Conservation (phyloP, 371 early-diverging fungal species). For the Nosema bombycis region DNA sequence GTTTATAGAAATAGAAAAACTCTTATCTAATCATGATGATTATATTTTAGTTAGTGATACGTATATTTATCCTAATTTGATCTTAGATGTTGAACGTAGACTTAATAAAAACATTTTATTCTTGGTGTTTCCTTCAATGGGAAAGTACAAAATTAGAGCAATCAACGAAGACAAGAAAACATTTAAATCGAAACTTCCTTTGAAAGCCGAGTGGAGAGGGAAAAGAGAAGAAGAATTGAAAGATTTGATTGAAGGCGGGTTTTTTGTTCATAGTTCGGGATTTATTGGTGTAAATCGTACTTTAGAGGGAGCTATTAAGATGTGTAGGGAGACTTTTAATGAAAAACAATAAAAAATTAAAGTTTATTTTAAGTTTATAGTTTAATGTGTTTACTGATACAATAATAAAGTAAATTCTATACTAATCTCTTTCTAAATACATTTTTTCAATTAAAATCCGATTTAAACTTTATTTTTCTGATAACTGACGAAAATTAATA, state of each 20-base stretch:
- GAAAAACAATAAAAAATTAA: background rate
- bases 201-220: slow-evolving; percentile 89
- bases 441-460: too few relatives aligned
- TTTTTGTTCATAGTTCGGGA: slow-evolving; percentile 89
- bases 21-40: slow-evolving; percentile 3
- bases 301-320: slow-evolving; percentile 56
- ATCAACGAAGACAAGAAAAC: slow-evolving; percentile 72
- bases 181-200: slow-evolving; percentile 76
- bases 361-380: too few relatives aligned
- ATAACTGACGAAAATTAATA: too few relatives aligned
- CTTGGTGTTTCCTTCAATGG: slow-evolving; percentile 27
- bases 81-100: slow-evolving; percentile 41
- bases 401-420: too few relatives aligned
- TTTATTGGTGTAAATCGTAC: slow-evolving; percentile 60
- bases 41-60: slow-evolving; percentile 40
- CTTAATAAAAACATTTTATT: slow-evolving; percentile 47
- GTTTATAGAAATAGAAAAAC: slow-evolving; percentile 26
- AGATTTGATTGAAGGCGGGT: slow-evolving; percentile 72
- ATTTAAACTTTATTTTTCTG: too few relatives aligned
- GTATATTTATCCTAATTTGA: slow-evolving; percentile 7
- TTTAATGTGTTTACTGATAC: too few relatives aligned
- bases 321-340: slow-evolving; percentile 48
- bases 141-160: slow-evolving; percentile 65
- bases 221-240: slow-evolving; percentile 77
- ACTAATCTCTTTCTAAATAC: too few relatives aligned